Percentiles rank a stretch among this genome's conserved stretches.
Evolutionary conservation across 148 eudicot species (phyloP).

Genomic region (Cornus florida): DNA sequence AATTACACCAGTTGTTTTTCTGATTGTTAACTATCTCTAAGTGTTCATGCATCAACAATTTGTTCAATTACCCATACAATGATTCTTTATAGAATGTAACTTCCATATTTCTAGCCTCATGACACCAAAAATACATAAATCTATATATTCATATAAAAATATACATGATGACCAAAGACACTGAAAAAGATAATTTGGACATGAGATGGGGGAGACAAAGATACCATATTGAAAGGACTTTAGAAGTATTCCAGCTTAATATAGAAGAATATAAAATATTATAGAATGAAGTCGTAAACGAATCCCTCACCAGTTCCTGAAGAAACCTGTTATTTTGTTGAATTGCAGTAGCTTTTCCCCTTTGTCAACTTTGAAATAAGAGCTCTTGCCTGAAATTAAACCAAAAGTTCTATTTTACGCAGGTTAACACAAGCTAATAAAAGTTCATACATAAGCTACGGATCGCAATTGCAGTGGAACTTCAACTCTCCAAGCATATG

Average conservation of each 20-base stretch:
- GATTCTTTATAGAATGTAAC: not conserved
- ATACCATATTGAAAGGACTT: not conserved
- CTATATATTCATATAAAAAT: too few relatives aligned
- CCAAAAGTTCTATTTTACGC: not conserved
- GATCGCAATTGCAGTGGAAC: too few relatives aligned
- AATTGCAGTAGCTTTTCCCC: constrained; percentile 58
- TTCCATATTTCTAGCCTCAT: not conserved
- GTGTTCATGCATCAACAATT: too few relatives aligned
- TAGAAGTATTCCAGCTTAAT: not conserved
- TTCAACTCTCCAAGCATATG: not conserved
- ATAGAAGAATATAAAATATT: not conserved
- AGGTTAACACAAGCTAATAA: not conserved
- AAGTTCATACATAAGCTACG: not conserved
- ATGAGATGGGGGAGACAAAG: not conserved
- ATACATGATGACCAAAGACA: too few relatives aligned
- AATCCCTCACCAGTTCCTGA: constrained; percentile 66
- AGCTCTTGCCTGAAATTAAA: constrained; percentile 46
- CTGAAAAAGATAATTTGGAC: too few relatives aligned
- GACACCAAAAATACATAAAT: not conserved
- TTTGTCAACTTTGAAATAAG: constrained; percentile 56
- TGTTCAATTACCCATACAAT: too few relatives aligned
- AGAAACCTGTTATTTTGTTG: constrained; percentile 59
- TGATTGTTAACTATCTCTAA: too few relatives aligned
- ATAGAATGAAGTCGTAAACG: not conserved
- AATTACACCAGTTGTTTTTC: too few relatives aligned